phyloP scores from a whole-genome alignment of 306 rosid species.

The Calophaca sinica region DNA sequence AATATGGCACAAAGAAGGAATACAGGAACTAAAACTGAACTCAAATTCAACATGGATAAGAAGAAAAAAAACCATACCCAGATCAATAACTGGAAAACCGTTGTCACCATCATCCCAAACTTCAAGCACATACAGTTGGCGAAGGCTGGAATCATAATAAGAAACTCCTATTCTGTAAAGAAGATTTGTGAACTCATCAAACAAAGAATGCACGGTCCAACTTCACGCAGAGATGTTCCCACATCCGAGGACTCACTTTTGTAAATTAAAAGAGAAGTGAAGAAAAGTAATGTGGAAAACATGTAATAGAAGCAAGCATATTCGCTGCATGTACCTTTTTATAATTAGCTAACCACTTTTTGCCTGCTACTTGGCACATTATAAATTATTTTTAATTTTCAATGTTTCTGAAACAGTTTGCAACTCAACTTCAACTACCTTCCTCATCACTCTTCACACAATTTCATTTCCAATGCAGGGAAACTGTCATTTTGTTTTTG shows the following conservation, averaged over 20 bases:
- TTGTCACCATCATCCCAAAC: slow-evolving; percentile 92
- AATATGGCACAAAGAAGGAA: slow-evolving; percentile 35
- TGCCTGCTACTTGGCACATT: slow-evolving; percentile 9
- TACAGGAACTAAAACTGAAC: slow-evolving; percentile 42
- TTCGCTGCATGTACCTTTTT: slow-evolving; percentile 28
- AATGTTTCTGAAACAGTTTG: slow-evolving; percentile 27
- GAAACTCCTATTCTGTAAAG: slow-evolving; percentile 86
- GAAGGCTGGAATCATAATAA: slow-evolving; percentile 86
- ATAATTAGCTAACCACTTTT: slow-evolving; percentile 10
- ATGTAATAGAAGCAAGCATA: slow-evolving; percentile 29
- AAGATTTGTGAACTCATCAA: slow-evolving; percentile 39
- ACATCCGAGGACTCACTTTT: neutral
- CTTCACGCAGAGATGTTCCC: slow-evolving; percentile 20
- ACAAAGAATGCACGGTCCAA: neutral
- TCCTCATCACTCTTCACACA: slow-evolving; percentile 33
- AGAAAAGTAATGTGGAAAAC: slow-evolving; percentile 25
- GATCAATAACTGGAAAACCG: slow-evolving; percentile 83
- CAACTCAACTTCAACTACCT: slow-evolving; percentile 26
- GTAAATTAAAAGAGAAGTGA: neutral
- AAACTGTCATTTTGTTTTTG: slow-evolving; percentile 19
- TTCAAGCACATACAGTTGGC: slow-evolving; percentile 89
- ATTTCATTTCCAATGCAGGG: slow-evolving; percentile 30
- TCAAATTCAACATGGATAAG: slow-evolving; percentile 35
- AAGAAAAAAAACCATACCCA: slow-evolving; percentile 64
- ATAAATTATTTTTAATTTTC: neutral